Evolutionary conservation across 169 alveolate species (phyloP), one percentile per base, ranked within the genome.

Genomic region (Perkinsus marinus): DNA sequence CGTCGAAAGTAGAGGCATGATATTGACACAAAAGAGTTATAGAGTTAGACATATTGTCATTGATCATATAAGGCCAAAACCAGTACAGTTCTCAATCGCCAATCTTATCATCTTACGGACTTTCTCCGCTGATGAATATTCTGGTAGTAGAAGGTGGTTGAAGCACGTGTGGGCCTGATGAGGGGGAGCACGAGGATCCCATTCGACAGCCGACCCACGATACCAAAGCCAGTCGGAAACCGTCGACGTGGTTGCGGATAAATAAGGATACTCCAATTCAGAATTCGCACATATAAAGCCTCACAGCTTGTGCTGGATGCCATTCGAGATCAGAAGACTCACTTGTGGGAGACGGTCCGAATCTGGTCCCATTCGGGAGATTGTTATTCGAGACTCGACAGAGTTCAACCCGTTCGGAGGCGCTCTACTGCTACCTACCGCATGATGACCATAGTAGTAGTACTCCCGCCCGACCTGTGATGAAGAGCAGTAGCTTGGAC

Each of bases 141-240:
- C 97, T 7, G 98, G 97, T 3, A 96, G 89, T 37, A 96, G 92
- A 69, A 97, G 92, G 79, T 95, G 96, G 91, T 97, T 97, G 92
- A 97, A 97, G 90, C 99, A 97, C 37, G 99, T 97, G 94, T 96
- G 98, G 19, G 98, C 97, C 79, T 57, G 79, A 16, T n/a, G 79
- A 26, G 22, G 0, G 22, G 46, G 10, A 41, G 46, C 19, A 10
- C 46, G 3, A 41, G 10, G 46, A 3, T 41, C 46, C 46, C 10
- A 41, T 41, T 41, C 46, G 46, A 41, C 46, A 41, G 46, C n/a
- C n/a, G n/a, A n/a, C n/a, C n/a, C n/a, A n/a, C n/a, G n/a, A n/a
- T n/a, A n/a, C n/a, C n/a, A n/a, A n/a, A n/a, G n/a, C n/a, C n/a
- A n/a, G n/a, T n/a, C n/a, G n/a, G n/a, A n/a, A n/a, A n/a, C n/a